These are phyloP conservation scores for Lagenaria siceraria DNA, from an alignment of 306 rosid genomes.

Conservation along the genomic window DNA sequence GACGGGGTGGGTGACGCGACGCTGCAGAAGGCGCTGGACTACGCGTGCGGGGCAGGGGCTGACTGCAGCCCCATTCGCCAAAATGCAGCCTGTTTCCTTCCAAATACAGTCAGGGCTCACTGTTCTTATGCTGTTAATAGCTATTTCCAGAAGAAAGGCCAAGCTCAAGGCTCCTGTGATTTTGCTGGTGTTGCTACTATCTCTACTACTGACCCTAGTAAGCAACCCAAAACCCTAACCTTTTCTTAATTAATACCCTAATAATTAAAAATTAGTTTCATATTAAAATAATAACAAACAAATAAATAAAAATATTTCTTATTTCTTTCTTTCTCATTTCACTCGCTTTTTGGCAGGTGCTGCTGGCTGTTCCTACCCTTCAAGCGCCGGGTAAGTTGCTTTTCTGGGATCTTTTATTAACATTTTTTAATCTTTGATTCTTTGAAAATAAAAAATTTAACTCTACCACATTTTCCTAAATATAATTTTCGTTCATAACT, in stretches of 20 bases:
- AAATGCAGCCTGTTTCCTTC: conserved; percentile 38
- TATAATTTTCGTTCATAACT: too few species aligned
- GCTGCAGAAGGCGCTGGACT: conserved; percentile 61
- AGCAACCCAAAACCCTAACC: not conserved
- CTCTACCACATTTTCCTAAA: too few species aligned
- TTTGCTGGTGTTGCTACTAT: conserved; percentile 51
- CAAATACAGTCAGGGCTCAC: conserved; percentile 56
- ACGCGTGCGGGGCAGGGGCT: conserved; percentile 84
- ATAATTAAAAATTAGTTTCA: not conserved
- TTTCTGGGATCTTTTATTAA: not conserved
- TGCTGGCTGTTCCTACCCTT: conserved; percentile 55
- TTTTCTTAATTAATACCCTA: not conserved
- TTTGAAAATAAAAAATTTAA: too few species aligned
- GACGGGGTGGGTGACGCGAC: conserved; percentile 30
- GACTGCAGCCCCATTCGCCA: conserved; percentile 55
- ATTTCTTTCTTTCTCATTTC: not conserved
- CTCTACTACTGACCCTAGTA: conserved; percentile 60
- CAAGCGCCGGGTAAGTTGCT: conserved; percentile 54
- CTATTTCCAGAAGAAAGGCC: conserved; percentile 59
- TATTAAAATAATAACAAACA: too few species aligned
- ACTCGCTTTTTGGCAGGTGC: conserved; percentile 24
- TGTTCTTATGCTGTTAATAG: conserved; percentile 70
- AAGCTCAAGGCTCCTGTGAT: conserved; percentile 45
- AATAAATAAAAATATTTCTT: too few species aligned
- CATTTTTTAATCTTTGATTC: not conserved